phyloP scores from a whole-genome alignment of 768 basidiomycete genomes.

The Suillus spraguei region DNA sequence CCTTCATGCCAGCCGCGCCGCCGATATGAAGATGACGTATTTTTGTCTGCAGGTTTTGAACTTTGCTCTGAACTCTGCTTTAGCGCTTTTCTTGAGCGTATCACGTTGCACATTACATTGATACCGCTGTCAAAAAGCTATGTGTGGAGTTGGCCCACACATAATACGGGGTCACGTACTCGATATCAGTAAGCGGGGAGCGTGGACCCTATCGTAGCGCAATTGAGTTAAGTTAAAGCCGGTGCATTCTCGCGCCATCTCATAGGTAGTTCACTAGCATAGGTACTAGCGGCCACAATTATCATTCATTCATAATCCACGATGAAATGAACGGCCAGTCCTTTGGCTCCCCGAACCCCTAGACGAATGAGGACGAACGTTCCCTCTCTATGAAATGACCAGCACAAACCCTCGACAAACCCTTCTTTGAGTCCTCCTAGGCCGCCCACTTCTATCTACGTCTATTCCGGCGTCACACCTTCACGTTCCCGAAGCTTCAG shows the following conservation, averaged over 20 bases:
- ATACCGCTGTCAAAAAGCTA: conserved; percentile 1
- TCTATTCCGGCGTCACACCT: conserved; percentile 24
- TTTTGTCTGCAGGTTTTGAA: neutral
- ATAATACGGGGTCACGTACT: neutral
- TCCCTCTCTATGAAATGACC: neutral
- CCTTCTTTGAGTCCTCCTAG: neutral
- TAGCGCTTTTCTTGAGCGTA: neutral
- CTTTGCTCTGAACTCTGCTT: neutral
- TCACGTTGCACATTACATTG: neutral
- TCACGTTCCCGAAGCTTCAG: conserved; percentile 35
- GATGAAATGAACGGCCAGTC: neutral
- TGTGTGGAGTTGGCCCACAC: neutral
- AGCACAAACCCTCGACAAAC: neutral
- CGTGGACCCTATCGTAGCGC: neutral
- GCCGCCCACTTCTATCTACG: conserved; percentile 18
- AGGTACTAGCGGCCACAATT: conserved; percentile 1
- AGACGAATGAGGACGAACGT: neutral
- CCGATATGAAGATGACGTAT: neutral
- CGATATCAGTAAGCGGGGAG: neutral
- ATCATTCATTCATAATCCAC: neutral
- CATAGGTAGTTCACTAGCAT: neutral
- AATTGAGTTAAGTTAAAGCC: neutral
- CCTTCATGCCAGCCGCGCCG: neutral
- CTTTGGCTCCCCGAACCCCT: neutral
- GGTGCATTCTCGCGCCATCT: neutral